Evolutionary conservation across 805 yeast genomes (phyloP).

Genomic region (Saturnispora sanitii): DNA sequence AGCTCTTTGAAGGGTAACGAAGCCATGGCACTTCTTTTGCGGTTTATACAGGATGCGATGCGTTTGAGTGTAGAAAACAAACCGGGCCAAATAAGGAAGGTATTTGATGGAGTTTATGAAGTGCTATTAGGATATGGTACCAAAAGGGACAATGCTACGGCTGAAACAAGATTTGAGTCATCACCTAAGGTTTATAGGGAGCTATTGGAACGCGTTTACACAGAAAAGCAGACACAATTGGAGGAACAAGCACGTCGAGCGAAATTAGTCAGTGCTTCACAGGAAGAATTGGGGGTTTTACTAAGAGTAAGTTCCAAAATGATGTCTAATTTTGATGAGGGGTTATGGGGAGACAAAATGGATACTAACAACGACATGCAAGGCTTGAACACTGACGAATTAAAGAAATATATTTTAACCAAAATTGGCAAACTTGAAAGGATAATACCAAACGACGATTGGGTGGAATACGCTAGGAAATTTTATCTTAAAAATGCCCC

Average conservation of each 20-base stretch:
- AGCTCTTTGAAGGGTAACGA: slow-evolving; percentile 21
- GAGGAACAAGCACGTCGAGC: slow-evolving; percentile 8
- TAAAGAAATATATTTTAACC: slow-evolving; percentile 4
- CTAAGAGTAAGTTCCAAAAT: slow-evolving; percentile 20
- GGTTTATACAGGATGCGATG: slow-evolving; percentile 21
- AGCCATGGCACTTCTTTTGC: slow-evolving; percentile 22
- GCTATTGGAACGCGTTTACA: slow-evolving; percentile 1
- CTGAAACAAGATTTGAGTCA: not conserved
- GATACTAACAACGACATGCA: too few species aligned
- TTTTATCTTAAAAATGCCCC: slow-evolving; percentile 28
- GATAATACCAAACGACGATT: slow-evolving; percentile 7
- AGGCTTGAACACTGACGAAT: slow-evolving; percentile 8
- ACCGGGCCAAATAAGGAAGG: not conserved
- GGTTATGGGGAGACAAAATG: slow-evolving; percentile 4
- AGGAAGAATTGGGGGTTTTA: slow-evolving; percentile 25
- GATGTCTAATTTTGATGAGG: slow-evolving; percentile 22
- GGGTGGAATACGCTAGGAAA: slow-evolving; percentile 15
- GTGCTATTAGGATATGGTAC: slow-evolving; percentile 1
- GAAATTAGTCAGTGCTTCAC: slow-evolving; percentile 14
- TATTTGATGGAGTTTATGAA: slow-evolving; percentile 3
- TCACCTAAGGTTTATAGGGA: slow-evolving; percentile 6
- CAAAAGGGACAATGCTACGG: not conserved
- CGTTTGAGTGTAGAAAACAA: slow-evolving; percentile 10
- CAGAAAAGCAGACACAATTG: not conserved
- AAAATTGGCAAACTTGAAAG: slow-evolving; percentile 12